phyloP scores from a whole-genome alignment of 352 stramenopile genomes.

The Blastocystis sp. region DNA sequence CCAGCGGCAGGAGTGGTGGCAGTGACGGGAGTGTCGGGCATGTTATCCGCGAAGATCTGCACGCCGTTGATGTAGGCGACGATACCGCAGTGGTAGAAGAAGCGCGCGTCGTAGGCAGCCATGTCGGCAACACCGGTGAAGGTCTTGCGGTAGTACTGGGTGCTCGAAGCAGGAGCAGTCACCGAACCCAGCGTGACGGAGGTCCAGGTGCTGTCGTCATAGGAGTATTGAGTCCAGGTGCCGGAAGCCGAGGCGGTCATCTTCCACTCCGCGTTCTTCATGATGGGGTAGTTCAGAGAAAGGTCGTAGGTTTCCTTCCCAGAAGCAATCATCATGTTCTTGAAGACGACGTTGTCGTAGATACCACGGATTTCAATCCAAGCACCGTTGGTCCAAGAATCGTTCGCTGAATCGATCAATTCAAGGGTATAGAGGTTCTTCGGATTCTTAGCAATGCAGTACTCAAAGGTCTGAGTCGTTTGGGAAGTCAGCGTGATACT shows the following conservation, averaged over 20 bases:
- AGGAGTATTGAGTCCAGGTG: not conserved
- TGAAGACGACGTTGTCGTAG: constrained; percentile 45
- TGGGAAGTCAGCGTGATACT: not conserved
- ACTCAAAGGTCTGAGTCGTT: not conserved
- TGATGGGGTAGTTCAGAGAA: constrained; percentile 44
- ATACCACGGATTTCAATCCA: constrained; percentile 13
- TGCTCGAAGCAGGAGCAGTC: not conserved
- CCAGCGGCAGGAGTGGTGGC: constrained; percentile 4
- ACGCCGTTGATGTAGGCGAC: too few species aligned
- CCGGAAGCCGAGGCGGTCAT: not conserved
- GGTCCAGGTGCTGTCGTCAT: constrained; percentile 16
- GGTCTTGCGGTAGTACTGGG: not conserved
- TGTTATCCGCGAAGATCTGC: constrained; percentile 41
- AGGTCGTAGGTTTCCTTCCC: not conserved
- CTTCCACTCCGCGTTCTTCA: constrained; percentile 3
- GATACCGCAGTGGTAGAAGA: too few species aligned
- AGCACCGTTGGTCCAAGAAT: constrained; percentile 22
- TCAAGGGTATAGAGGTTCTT: constrained; percentile 24
- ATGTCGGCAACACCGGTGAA: too few species aligned
- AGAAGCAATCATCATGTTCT: constrained; percentile 11
- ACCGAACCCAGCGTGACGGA: constrained; percentile 14
- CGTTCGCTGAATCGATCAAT: not conserved
- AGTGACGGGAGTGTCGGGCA: not conserved
- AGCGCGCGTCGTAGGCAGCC: too few species aligned
- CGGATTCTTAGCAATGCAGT: not conserved